Evolutionary conservation across 169 alveolate genomes (phyloP).

Genomic region (Cystoisospora suis): DNA sequence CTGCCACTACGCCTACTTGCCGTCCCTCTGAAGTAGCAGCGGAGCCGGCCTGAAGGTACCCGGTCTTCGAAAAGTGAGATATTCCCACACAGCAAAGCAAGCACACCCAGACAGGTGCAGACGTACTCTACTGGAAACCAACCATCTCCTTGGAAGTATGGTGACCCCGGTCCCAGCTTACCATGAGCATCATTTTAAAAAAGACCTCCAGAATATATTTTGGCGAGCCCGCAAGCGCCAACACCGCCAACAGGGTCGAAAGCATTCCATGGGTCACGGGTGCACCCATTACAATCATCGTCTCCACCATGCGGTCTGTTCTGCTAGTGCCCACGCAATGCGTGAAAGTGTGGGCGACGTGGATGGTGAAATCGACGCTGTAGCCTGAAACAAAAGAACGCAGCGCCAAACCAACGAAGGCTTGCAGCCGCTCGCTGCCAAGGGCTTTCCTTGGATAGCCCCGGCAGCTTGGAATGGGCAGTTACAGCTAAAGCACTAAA

Average conservation of each 20-base stretch:
- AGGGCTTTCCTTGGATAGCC: too few relatives aligned
- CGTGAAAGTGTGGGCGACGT: slow-evolving; percentile 76
- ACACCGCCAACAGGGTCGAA: slow-evolving; percentile 76
- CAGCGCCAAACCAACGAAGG: too few relatives aligned
- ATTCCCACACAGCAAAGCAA: too few relatives aligned
- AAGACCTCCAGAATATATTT: slow-evolving; percentile 72
- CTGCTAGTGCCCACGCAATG: slow-evolving; percentile 71
- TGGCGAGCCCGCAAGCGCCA: slow-evolving; percentile 72
- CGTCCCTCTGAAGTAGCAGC: too few relatives aligned
- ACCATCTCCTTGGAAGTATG: neutral
- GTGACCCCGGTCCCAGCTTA: neutral
- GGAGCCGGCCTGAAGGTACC: too few relatives aligned
- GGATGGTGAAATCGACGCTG: slow-evolving; percentile 76
- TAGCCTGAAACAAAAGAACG: slow-evolving; percentile 62
- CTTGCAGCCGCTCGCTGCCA: too few relatives aligned
- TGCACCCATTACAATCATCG: slow-evolving; percentile 75
- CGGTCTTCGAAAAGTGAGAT: too few relatives aligned
- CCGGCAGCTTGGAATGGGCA: too few relatives aligned
- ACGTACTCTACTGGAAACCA: too few relatives aligned
- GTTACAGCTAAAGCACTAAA: too few relatives aligned
- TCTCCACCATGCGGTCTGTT: slow-evolving; percentile 71
- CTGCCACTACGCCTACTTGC: too few relatives aligned
- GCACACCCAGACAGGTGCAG: too few relatives aligned
- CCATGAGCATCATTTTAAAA: slow-evolving; percentile 78
- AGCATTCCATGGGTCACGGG: slow-evolving; percentile 79